A percentile compares a stretch with the other conserved stretches of the same genome.
Conservation (phyloP, 2,329 filamentous ascomycete genomes). For the Cercospora beticola region DNA sequence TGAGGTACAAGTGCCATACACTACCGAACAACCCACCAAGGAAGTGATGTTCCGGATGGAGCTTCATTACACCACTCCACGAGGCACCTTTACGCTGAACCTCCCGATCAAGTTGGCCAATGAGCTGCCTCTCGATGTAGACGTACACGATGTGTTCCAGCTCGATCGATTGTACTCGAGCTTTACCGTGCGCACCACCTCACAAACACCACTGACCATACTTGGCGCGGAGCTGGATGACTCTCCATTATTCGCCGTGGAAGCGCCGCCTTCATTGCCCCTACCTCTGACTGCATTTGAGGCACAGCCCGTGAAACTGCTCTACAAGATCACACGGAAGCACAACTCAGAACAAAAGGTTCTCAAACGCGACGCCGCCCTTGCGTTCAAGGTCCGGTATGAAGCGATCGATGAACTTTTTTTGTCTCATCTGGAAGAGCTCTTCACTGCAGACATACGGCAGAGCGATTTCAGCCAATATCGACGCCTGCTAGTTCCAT, state of each 20-base stretch:
- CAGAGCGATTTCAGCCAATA: slow-evolving; percentile 50
- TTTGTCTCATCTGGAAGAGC: slow-evolving; percentile 46
- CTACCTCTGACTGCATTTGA: slow-evolving; percentile 66
- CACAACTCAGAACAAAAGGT: slow-evolving; percentile 25
- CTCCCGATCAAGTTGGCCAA: slow-evolving; percentile 66
- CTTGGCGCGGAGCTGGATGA: slow-evolving; percentile 68
- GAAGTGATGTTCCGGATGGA: slow-evolving; percentile 72
- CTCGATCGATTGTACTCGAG: slow-evolving; percentile 76
- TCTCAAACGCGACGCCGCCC: slow-evolving; percentile 39
- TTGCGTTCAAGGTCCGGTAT: slow-evolving; percentile 73
- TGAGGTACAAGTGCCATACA: slow-evolving; percentile 74
- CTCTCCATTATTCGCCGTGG: slow-evolving; percentile 67
- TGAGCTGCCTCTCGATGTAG: slow-evolving; percentile 82
- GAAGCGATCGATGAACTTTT: slow-evolving; percentile 75
- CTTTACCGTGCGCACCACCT: slow-evolving; percentile 86
- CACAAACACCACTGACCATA: slow-evolving; percentile 70
- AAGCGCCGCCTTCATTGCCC: slow-evolving; percentile 52
- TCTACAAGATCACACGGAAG: slow-evolving; percentile 74
- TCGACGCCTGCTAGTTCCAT: slow-evolving; percentile 52
- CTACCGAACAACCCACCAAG: slow-evolving; percentile 71
- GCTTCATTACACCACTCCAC: slow-evolving; percentile 30
- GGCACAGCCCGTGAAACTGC: slow-evolving; percentile 74
- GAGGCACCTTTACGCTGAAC: slow-evolving; percentile 49
- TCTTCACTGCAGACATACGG: slow-evolving; percentile 50
- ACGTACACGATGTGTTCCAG: slow-evolving; percentile 95